phyloP scores from a whole-genome alignment of 2,329 filamentous ascomycete species.

The Waltergamsia citrina region DNA sequence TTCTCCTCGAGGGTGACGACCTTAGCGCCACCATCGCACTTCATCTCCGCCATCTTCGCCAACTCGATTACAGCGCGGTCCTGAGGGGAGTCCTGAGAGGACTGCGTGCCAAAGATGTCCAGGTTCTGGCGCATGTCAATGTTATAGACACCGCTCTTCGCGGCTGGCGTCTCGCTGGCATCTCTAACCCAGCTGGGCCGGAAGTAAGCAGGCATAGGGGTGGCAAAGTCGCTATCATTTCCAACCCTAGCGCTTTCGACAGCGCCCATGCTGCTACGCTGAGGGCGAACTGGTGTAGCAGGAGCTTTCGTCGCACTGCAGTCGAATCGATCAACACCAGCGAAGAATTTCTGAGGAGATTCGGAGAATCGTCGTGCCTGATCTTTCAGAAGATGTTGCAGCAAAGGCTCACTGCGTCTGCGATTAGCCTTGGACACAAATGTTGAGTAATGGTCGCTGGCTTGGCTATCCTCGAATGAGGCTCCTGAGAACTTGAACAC shows the following conservation, averaged over 20 bases:
- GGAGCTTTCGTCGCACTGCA: neutral
- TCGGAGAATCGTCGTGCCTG: constrained; percentile 13
- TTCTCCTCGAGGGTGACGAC: constrained; percentile 17
- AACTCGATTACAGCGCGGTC: constrained; percentile 13
- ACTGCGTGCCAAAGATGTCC: constrained; percentile 21
- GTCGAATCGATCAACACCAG: neutral
- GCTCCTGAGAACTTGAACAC: constrained; percentile 8
- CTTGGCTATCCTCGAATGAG: constrained; percentile 1
- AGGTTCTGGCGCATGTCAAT: constrained; percentile 23
- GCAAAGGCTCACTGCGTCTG: constrained; percentile 23
- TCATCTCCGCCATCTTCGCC: constrained; percentile 14
- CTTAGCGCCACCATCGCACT: constrained; percentile 18
- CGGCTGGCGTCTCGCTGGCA: constrained; percentile 4
- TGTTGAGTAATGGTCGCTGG: constrained; percentile 15
- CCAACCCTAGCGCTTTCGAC: neutral
- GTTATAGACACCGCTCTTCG: constrained; percentile 14
- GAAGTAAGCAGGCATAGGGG: constrained; percentile 2
- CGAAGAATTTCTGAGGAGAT: constrained; percentile 15
- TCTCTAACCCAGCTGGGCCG: neutral
- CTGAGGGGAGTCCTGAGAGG: constrained; percentile 3
- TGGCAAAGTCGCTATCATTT: neutral
- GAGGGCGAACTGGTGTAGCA: neutral
- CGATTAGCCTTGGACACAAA: constrained; percentile 14
- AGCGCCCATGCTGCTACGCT: neutral
- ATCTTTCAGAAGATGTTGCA: constrained; percentile 13